Percentiles rank a stretch among this genome's conserved stretches.
These are phyloP conservation scores for Acer saccharum DNA, from an alignment of 345 rosid species.

Conservation along the genomic window DNA sequence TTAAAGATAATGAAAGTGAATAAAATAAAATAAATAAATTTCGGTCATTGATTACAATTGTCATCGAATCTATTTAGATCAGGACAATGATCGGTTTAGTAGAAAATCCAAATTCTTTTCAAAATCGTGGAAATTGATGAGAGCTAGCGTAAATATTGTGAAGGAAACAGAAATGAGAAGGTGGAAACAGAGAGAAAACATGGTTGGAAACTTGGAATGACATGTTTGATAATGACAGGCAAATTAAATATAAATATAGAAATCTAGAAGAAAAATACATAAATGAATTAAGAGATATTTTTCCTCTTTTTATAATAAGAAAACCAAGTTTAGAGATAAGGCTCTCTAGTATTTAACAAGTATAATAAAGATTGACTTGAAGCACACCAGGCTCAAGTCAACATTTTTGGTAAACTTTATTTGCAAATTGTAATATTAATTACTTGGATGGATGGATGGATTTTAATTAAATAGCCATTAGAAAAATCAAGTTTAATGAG, in stretches of 20 bases:
- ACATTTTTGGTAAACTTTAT: conserved; percentile 19
- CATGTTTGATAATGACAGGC: conserved; percentile 7
- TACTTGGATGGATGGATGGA: conserved; percentile 5
- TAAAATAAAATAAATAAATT: no score
- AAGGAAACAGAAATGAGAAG: no score
- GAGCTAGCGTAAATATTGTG: not conserved
- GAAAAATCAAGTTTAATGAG: not conserved
- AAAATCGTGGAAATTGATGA: no score
- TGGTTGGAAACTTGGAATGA: not conserved
- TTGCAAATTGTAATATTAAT: conserved; percentile 25
- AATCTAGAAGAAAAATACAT: not conserved
- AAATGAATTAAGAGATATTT: not conserved
- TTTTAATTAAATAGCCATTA: not conserved
- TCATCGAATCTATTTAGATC: no score
- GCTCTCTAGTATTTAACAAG: not conserved
- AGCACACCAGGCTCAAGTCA: conserved; percentile 17
- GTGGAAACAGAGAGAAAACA: not conserved
- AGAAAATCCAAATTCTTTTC: no score
- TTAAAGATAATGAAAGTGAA: no score
- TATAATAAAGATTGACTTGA: conserved; percentile 8
- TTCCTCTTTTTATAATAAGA: not conserved
- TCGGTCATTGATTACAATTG: no score
- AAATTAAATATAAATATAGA: not conserved
- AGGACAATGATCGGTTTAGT: no score
- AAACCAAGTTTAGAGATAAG: not conserved